Conservation (phyloP, 1,284 basidiomycete species). For the Tylopilus sp. region DNA sequence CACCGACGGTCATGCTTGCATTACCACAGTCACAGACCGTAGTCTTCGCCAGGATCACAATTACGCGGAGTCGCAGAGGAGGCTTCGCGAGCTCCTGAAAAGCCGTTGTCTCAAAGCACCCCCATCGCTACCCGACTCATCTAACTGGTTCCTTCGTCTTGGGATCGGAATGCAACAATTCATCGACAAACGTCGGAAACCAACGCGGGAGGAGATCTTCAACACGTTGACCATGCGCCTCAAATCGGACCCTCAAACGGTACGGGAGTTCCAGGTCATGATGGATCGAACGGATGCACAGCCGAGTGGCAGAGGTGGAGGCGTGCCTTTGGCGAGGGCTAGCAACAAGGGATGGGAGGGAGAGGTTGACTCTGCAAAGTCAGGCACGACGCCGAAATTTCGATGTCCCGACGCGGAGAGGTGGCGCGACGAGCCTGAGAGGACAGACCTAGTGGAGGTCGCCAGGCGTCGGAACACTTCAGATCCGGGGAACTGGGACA, state of each 20-base stretch:
- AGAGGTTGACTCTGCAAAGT: background rate
- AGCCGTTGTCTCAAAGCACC: background rate
- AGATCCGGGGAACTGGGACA: background rate
- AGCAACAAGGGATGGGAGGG: background rate
- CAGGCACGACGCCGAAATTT: background rate
- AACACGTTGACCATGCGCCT: background rate
- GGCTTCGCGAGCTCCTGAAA: constrained; percentile 3
- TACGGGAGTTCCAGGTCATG: background rate
- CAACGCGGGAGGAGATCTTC: background rate
- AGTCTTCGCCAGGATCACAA: background rate
- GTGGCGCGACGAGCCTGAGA: background rate
- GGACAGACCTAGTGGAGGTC: background rate
- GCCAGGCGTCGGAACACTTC: background rate
- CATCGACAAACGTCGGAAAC: background rate
- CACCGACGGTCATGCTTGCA: background rate
- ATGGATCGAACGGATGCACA: background rate
- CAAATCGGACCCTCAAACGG: background rate
- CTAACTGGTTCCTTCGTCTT: background rate
- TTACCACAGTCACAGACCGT: background rate
- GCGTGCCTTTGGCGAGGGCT: background rate
- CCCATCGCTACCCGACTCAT: background rate
- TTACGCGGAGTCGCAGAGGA: constrained; percentile 1
- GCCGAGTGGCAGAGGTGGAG: no score
- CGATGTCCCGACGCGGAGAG: background rate
- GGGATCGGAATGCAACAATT: background rate